phyloP scores from a whole-genome alignment of 1,284 basidiomycete genomes.

The Ustilago vetiveriae region DNA sequence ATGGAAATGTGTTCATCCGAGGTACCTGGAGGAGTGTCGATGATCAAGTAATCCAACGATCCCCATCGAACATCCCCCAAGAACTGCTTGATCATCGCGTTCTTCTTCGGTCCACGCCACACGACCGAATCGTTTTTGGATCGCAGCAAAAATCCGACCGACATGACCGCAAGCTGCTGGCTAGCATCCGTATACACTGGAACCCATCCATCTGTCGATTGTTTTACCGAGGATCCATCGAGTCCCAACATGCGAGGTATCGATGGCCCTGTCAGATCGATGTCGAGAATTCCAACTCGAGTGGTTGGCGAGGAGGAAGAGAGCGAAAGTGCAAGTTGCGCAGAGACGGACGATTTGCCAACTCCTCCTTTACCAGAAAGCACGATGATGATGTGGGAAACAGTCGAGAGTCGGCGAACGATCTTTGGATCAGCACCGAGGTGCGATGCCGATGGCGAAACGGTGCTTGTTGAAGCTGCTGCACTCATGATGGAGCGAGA shows the following conservation, averaged over 20 bases:
- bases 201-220: slow-evolving; percentile 95
- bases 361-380: slow-evolving; percentile 97
- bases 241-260: slow-evolving; percentile 97
- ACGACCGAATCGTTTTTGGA: slow-evolving; percentile 91
- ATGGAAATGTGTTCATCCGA: slow-evolving; percentile 98
- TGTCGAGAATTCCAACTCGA: slow-evolving; percentile 86
- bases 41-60: slow-evolving; percentile 91
- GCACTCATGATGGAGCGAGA: slow-evolving; percentile 31
- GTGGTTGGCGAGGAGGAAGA: slow-evolving; percentile 29
- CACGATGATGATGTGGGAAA: slow-evolving; percentile 90
- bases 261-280: slow-evolving; percentile 95
- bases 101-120: slow-evolving; percentile 99
- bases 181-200: slow-evolving; percentile 78
- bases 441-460: slow-evolving; percentile 46
- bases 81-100: slow-evolving; percentile 99
- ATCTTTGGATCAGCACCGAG: slow-evolving; percentile 58
- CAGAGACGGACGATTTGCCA: slow-evolving; percentile 94
- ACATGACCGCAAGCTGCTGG: slow-evolving; percentile 87
- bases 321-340: slow-evolving; percentile 87
- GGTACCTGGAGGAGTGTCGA: slow-evolving; percentile 95
- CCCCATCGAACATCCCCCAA: slow-evolving; percentile 96
- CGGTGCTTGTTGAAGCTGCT: background rate
- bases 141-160: slow-evolving; percentile 91
- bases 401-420: slow-evolving; percentile 68
- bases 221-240: slow-evolving; percentile 77